Conservation (phyloP, 1,139 yeast genomes). For the Pichia terricola region DNA sequence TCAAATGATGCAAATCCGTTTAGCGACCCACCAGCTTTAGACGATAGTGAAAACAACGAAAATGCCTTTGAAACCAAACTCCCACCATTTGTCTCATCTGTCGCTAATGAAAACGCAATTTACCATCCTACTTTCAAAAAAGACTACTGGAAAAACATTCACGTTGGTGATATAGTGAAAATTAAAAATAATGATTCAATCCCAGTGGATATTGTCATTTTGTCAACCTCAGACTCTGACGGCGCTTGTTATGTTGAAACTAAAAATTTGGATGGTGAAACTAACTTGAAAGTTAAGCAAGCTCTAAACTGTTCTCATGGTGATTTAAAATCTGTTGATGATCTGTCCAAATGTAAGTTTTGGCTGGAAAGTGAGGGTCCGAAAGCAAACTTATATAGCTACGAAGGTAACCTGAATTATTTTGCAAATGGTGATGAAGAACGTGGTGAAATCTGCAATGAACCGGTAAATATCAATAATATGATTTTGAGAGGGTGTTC, state of each 20-base stretch:
- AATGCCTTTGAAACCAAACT: conserved; percentile 6
- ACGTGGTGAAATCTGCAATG: conserved; percentile 34
- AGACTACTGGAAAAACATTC: conserved; percentile 78
- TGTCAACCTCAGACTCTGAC: conserved; percentile 79
- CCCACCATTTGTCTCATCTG: conserved; percentile 22
- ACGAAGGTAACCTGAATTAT: conserved; percentile 74
- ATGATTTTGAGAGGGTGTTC: conserved; percentile 82
- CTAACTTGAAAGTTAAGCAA: conserved; percentile 76
- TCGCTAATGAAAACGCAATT: conserved; percentile 9
- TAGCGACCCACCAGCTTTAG: conserved; percentile 15
- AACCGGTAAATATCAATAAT: conserved; percentile 74
- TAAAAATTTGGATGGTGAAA: conserved; percentile 92
- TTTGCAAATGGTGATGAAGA: conserved; percentile 36
- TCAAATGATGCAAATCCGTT: conserved; percentile 16
- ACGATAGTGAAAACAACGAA: conserved; percentile 5
- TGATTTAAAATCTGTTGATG: conserved; percentile 33
- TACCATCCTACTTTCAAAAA: conserved; percentile 40
- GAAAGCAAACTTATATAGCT: conserved; percentile 71
- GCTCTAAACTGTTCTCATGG: conserved; percentile 62
- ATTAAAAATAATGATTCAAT: conserved; percentile 82
- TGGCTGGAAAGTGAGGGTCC: conserved; percentile 92
- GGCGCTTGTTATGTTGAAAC: conserved; percentile 93
- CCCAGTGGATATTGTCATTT: conserved; percentile 79
- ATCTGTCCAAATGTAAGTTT: conserved; percentile 64
- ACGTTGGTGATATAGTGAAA: conserved; percentile 83